Evolutionary conservation across 257 asterid genomes (phyloP).

Genomic region (Buddleja alternifolia): DNA sequence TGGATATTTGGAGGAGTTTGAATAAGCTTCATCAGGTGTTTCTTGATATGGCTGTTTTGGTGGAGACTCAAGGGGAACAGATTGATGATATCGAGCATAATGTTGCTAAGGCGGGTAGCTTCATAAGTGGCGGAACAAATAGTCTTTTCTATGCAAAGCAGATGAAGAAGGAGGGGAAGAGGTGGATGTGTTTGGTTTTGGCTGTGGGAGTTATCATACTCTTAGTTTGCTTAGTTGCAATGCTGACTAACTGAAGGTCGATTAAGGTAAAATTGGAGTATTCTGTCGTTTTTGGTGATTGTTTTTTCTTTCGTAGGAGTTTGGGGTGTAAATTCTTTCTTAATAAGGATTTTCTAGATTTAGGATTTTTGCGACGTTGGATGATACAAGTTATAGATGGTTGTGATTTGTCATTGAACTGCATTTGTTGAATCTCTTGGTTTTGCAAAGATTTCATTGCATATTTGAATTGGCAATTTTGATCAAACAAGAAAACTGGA

Average conservation of each 20-base stretch:
- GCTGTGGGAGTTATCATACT: conserved; percentile 55
- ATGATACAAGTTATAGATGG: neutral
- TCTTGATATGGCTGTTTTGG: conserved; percentile 87
- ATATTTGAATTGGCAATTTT: neutral
- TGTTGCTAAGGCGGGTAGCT: conserved; percentile 72
- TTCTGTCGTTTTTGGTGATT: neutral
- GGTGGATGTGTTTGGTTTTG: conserved; percentile 63
- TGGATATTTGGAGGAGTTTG: conserved; percentile 87
- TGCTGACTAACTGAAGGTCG: conserved; percentile 34
- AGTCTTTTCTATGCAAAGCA: conserved; percentile 74
- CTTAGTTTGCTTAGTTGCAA: conserved; percentile 67
- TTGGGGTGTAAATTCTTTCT: conserved; percentile 1
- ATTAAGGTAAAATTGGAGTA: neutral
- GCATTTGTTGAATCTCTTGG: neutral
- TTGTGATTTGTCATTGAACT: neutral
- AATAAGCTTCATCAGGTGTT: conserved; percentile 87
- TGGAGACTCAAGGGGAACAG: conserved; percentile 76
- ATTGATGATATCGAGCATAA: conserved; percentile 67
- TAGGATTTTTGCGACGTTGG: neutral
- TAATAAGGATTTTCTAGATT: neutral
- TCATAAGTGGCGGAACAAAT: conserved; percentile 72
- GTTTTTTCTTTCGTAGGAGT: neutral
- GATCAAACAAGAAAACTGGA: neutral
- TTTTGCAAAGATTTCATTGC: neutral
- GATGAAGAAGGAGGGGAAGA: conserved; percentile 54